Base-by-base conservation (phyloP, 2,329 filamentous ascomycete genomes). In the Domatiomyces catenatus region DNA sequence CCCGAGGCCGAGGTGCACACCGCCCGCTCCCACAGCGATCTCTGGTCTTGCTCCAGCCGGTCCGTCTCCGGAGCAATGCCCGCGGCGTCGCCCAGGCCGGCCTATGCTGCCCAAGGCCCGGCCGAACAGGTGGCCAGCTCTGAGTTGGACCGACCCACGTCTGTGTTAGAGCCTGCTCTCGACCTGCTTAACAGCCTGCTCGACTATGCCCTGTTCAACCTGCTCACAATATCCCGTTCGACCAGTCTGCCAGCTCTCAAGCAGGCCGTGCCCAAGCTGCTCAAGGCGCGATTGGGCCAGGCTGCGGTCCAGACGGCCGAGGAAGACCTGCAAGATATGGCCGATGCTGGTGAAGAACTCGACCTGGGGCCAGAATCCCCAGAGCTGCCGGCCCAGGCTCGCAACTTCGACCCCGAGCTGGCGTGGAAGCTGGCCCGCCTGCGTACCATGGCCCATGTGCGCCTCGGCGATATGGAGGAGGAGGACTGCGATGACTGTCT, bases 371-470 rank as follows among this genome's bases (percentile, higher is more conserved):
- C 75, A 12, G 71, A 77, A n/a, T 24, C 22, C 22, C 68, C 76
- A 44, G 73, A 75, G 20, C 67, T 73, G 2, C 47, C 32, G 19
- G 47, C 19, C 18, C 36, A 22, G 28, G 7, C 28, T 8, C 42
- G 52, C 12, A 79, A 83, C 58, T 96, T 90, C 79, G 88, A 96
- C 64, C 71, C 94, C n/a, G 86, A 95, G 63, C 75, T 89, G 50
- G 83, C 89, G 17, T 98, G 92, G 89, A 95, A 93, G 70, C 79
- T 92, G 58, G 92, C 89, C 0, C 80, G 92, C 50, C 70, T 98
- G 60, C 80, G 92, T 54, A 94, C 92, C 66, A 98, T 98, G 92
- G 90, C 98, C 19, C 96, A 96, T 65, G 96, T 89, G 7, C 89
- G 92, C 7, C 73, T 98, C 5, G 92, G 92, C 44, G 90, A 98